Evolutionary conservation across 345 rosid genomes (phyloP).

Genomic region (Gynandropsis gynandra): DNA sequence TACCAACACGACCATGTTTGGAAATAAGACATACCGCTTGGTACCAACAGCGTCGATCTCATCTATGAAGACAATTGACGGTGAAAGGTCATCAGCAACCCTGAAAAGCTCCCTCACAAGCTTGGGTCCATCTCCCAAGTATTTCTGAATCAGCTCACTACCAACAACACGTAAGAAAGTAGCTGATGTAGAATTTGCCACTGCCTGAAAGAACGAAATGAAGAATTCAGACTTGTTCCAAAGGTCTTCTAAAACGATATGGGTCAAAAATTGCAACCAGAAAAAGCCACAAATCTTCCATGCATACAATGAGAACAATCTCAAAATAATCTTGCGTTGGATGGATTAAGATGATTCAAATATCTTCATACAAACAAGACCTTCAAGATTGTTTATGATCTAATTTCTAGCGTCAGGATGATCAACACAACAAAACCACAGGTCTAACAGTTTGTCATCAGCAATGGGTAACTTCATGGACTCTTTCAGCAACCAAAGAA

Average conservation of each 20-base stretch:
- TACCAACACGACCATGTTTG: not conserved
- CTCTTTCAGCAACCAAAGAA: too few species aligned
- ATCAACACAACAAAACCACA: not conserved
- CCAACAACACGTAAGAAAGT: slow-evolving; percentile 97
- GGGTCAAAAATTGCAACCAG: too few species aligned
- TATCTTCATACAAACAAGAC: not conserved
- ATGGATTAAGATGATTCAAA: not conserved
- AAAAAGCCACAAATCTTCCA: not conserved
- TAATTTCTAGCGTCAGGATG: not conserved
- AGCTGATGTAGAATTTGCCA: slow-evolving; percentile 95
- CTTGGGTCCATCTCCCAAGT: slow-evolving; percentile 96
- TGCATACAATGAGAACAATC: not conserved
- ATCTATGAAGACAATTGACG: slow-evolving; percentile 92
- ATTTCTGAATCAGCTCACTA: slow-evolving; percentile 92
- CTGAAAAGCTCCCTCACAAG: slow-evolving; percentile 91
- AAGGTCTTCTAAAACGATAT: not conserved
- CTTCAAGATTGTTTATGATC: not conserved
- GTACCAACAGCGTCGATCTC: slow-evolving; percentile 99
- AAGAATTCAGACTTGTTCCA: slow-evolving; percentile 6
- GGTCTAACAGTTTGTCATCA: not conserved
- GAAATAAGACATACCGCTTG: slow-evolving; percentile 49
- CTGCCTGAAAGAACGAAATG: slow-evolving; percentile 52
- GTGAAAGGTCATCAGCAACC: slow-evolving; percentile 93
- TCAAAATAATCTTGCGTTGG: not conserved
- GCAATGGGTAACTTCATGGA: too few species aligned